These are phyloP conservation scores for Dipteronia sinensis DNA, from an alignment of 345 rosid species.

Conservation along the genomic window DNA sequence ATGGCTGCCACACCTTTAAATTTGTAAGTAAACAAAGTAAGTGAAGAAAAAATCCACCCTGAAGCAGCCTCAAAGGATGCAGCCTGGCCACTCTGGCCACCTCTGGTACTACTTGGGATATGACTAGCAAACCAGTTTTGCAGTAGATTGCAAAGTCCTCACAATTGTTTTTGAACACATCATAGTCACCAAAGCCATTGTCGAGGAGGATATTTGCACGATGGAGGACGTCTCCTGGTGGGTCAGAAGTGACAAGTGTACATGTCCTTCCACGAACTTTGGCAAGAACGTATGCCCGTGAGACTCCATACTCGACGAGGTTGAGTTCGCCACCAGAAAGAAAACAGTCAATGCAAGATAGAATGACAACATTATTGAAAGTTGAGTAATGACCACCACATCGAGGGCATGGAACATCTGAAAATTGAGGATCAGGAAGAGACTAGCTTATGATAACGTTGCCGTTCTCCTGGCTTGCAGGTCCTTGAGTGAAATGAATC, in stretches of 20 bases:
- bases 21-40: constrained; percentile 43
- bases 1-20: constrained; percentile 54
- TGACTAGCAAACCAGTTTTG: constrained; percentile 62
- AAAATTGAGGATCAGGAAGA: constrained; percentile 27
- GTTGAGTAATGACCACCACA: constrained; percentile 41
- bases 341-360: constrained; percentile 75
- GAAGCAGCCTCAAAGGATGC: too few species aligned
- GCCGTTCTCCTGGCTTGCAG: constrained; percentile 54
- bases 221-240: constrained; percentile 50
- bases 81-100: too few species aligned
- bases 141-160: constrained; percentile 82
- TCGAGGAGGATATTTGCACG: constrained; percentile 54
- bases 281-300: constrained; percentile 44
- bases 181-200: constrained; percentile 71
- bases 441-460: constrained; percentile 43
- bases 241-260: constrained; percentile 65
- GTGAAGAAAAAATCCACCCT: constrained; percentile 29
- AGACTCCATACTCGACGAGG: constrained; percentile 57
- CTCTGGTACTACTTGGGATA: not conserved
- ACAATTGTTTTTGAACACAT: constrained; percentile 69
- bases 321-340: constrained; percentile 52
- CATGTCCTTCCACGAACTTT: constrained; percentile 81
- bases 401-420: constrained; percentile 43
- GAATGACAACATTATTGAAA: constrained; percentile 45
- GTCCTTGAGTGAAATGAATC: constrained; percentile 74